These are phyloP conservation scores for Blastocystis sp. DNA, from an alignment of 352 stramenopile species.

Conservation along the genomic window DNA sequence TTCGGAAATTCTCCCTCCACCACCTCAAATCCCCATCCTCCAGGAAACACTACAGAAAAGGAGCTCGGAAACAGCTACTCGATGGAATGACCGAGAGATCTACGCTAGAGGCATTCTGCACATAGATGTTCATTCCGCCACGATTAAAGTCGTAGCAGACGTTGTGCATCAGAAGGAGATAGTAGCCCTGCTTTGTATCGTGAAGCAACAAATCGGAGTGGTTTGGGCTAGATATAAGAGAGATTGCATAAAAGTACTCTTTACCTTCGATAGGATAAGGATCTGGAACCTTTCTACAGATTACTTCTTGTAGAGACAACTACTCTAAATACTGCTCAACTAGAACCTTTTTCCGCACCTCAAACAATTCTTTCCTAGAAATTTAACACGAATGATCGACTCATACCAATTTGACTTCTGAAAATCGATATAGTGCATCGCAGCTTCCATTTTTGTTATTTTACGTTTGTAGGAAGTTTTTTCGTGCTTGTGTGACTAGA, in stretches of 20 bases:
- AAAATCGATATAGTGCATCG: conserved; percentile 55
- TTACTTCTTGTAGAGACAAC: background rate
- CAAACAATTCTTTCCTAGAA: conserved; percentile 30
- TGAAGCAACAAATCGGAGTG: background rate
- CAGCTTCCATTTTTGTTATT: background rate
- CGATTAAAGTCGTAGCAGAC: conserved; percentile 32
- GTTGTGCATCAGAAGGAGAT: conserved; percentile 45
- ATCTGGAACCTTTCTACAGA: conserved; percentile 5
- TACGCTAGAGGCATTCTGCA: background rate
- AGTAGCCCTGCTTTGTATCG: conserved; percentile 49
- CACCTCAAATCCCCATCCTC: background rate
- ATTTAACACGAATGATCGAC: background rate
- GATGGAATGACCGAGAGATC: background rate
- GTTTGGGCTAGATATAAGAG: background rate
- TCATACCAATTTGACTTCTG: conserved; percentile 23
- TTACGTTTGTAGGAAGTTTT: background rate
- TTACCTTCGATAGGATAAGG: background rate
- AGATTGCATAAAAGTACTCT: background rate
- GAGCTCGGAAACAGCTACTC: background rate
- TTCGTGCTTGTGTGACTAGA: background rate
- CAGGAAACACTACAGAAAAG: background rate
- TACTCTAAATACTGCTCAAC: conserved; percentile 38
- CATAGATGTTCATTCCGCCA: conserved; percentile 45
- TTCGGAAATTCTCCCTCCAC: background rate
- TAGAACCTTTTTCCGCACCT: conserved; percentile 13